These are phyloP conservation scores for Phaffomyces antillensis DNA, from an alignment of 805 yeast genomes.

Conservation along the genomic window DNA sequence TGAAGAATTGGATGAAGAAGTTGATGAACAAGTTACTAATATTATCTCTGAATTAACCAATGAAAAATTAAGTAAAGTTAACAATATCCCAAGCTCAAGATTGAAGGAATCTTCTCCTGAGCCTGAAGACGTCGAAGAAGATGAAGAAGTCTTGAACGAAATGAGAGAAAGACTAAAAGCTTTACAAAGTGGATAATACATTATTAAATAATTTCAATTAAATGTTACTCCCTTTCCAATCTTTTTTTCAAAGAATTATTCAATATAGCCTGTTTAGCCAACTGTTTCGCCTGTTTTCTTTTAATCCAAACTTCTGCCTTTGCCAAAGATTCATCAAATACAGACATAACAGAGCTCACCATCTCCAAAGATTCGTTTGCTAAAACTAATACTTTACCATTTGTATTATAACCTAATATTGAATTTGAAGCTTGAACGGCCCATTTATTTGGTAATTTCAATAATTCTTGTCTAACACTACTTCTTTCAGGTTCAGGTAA, in stretches of 20 bases:
- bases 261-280: slow-evolving; percentile 24
- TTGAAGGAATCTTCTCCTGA: slow-evolving; percentile 22
- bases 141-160: slow-evolving; percentile 66
- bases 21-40: slow-evolving; percentile 55
- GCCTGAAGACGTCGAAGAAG: slow-evolving; percentile 61
- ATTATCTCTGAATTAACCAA: slow-evolving; percentile 42
- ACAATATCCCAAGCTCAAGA: slow-evolving; percentile 26
- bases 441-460: slow-evolving; percentile 73
- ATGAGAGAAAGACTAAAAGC: slow-evolving; percentile 90
- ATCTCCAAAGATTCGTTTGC: slow-evolving; percentile 85
- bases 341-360: slow-evolving; percentile 74
- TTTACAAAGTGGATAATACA: slow-evolving; percentile 45
- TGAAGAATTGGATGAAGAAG: slow-evolving; percentile 61
- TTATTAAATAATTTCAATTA: background rate
- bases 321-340: slow-evolving; percentile 77
- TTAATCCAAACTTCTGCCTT: slow-evolving; percentile 82
- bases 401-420: slow-evolving; percentile 29
- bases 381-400: slow-evolving; percentile 68
- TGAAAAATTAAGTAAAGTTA: slow-evolving; percentile 34
- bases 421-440: slow-evolving; percentile 31
- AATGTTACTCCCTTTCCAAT: slow-evolving; percentile 1
- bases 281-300: slow-evolving; percentile 33
- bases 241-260: slow-evolving; percentile 15
- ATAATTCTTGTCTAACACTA: slow-evolving; percentile 70
- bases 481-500: slow-evolving; percentile 73